Conservation (phyloP, 805 yeast genomes). For the Candida peoriensis region DNA sequence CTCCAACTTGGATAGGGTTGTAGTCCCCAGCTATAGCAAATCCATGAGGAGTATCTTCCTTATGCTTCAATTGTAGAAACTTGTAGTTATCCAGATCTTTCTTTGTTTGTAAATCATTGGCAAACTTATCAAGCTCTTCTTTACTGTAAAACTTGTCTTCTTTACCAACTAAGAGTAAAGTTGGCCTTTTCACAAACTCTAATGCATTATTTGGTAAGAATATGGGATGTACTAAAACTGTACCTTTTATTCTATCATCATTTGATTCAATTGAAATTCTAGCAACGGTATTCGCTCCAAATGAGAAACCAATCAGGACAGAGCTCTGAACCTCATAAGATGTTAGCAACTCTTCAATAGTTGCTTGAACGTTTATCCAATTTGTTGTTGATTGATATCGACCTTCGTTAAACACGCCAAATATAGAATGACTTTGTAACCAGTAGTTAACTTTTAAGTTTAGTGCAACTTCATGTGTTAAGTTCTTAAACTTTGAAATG, state of each 20-base stretch:
- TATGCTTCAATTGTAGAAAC: conserved; percentile 16
- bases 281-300: conserved; percentile 21
- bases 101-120: conserved; percentile 7
- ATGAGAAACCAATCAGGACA: conserved; percentile 21
- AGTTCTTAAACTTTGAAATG: conserved; percentile 14
- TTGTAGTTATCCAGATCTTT: conserved; percentile 10
- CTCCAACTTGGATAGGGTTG: conserved; percentile 26
- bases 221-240: conserved; percentile 21
- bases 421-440: conserved; percentile 20
- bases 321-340: conserved; percentile 15
- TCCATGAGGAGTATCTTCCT: conserved; percentile 32
- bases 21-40: conserved; percentile 38
- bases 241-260: conserved; percentile 14
- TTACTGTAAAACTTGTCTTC: conserved; percentile 15
- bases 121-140: conserved; percentile 10
- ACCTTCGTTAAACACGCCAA: conserved; percentile 17
- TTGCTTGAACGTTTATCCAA: conserved; percentile 13
- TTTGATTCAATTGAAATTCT: conserved; percentile 16
- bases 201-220: conserved; percentile 16
- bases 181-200: conserved; percentile 8
- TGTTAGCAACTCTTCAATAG: conserved; percentile 17
- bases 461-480: conserved; percentile 17
- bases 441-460: conserved; percentile 16
- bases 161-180: conserved; percentile 15
- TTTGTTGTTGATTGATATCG: conserved; percentile 17